phyloP scores from a whole-genome alignment of 148 eudicot genomes.

The Limonium bicolor region DNA sequence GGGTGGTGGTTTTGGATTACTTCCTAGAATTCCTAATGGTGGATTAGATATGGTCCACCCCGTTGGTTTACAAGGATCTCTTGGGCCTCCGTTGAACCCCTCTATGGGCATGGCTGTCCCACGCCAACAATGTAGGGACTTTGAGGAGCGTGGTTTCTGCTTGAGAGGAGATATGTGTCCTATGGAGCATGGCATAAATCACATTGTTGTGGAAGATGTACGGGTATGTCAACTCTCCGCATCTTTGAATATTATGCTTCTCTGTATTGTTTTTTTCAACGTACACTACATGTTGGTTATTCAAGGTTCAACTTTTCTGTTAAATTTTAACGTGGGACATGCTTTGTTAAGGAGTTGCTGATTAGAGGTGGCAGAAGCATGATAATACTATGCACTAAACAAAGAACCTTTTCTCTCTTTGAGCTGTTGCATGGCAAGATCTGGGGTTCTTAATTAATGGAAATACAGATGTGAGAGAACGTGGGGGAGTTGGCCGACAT shows the following conservation, averaged over 20 bases:
- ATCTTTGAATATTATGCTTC: neutral
- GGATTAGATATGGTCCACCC: conserved; percentile 62
- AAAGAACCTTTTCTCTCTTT: too few species aligned
- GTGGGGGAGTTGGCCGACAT: too few species aligned
- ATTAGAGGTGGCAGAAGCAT: too few species aligned
- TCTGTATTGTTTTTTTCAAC: too few species aligned
- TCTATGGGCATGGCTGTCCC: conserved; percentile 49
- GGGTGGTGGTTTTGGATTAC: conserved; percentile 61
- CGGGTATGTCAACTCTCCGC: conserved; percentile 36
- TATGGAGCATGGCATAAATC: conserved; percentile 96
- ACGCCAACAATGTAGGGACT: conserved; percentile 86
- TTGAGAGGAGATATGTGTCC: conserved; percentile 98
- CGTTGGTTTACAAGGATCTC: conserved; percentile 52
- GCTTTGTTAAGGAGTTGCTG: too few species aligned
- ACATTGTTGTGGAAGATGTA: conserved; percentile 92
- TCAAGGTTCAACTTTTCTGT: too few species aligned
- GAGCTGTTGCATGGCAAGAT: too few species aligned
- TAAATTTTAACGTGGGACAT: too few species aligned
- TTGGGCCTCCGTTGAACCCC: conserved; percentile 51
- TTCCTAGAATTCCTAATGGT: conserved; percentile 66
- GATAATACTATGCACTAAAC: too few species aligned
- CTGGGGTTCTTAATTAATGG: too few species aligned
- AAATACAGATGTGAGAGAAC: too few species aligned
- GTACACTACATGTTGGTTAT: too few species aligned
- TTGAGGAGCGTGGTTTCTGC: conserved; percentile 97